phyloP scores from a whole-genome alignment of 768 basidiomycete species.

The Zangia roseola region DNA sequence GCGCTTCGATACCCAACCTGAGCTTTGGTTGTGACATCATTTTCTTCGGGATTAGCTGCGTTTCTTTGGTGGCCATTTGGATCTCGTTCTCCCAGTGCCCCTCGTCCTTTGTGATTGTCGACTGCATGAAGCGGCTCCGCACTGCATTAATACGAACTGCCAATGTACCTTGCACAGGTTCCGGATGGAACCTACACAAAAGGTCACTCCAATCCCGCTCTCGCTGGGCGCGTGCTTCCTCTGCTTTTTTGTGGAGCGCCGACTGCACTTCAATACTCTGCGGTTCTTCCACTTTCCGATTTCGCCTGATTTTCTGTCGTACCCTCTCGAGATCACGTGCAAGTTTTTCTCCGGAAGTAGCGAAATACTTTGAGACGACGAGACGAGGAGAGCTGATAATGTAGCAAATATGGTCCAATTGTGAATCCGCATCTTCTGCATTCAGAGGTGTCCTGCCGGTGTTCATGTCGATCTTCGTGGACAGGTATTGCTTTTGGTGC shows the following conservation, averaged over 20 bases:
- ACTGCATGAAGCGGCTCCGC: slow-evolving; percentile 56
- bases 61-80: slow-evolving; percentile 52
- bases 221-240: slow-evolving; percentile 55
- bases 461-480: slow-evolving; percentile 43
- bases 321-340: slow-evolving; percentile 44
- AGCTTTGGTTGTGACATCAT: slow-evolving; percentile 37
- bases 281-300: slow-evolving; percentile 27
- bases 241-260: slow-evolving; percentile 60
- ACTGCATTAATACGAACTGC: slow-evolving; percentile 54
- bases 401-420: slow-evolving; percentile 49
- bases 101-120: slow-evolving; percentile 46
- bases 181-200: slow-evolving; percentile 54
- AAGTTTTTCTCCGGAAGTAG: slow-evolving; percentile 38
- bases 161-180: slow-evolving; percentile 45
- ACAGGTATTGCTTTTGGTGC: slow-evolving; percentile 67
- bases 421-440: slow-evolving; percentile 39
- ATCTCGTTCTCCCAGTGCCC: slow-evolving; percentile 68
- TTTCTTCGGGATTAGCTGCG: slow-evolving; percentile 47
- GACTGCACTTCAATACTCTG: slow-evolving; percentile 47
- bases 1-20: neutral
- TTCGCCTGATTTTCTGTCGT: slow-evolving; percentile 34
- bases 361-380: slow-evolving; percentile 46
- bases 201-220: slow-evolving; percentile 67
- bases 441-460: slow-evolving; percentile 49
- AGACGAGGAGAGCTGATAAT: slow-evolving; percentile 56